Base-by-base conservation (phyloP, 148 eudicot genomes). In the Arbutus unedo region DNA sequence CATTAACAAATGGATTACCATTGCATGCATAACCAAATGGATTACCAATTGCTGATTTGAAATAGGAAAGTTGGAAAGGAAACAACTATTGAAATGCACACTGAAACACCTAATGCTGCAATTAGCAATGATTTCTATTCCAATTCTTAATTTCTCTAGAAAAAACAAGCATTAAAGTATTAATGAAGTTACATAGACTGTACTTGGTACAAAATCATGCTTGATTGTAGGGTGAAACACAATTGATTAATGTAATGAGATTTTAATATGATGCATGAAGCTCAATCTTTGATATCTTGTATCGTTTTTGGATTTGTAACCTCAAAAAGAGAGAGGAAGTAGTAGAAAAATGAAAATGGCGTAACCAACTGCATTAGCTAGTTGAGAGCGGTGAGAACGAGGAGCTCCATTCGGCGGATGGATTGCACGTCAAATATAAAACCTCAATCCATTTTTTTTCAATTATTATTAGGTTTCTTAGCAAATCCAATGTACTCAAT, bases 351-450 rank as follows among this genome's bases (percentile, higher is more conserved):
- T 2, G 87, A 83, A 68, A 87, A 87, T 2, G 89, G 89, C 14
- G 87, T 87, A 9, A 87, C 74, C 21, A 86, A 83, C 66, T 86
- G 81, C 89, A 85, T 85, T 74, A 79, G 76, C 89, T 87, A 87
- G 23, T 83, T 55, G 55, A 87, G 83, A 70, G 84, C 80, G n/a
- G 80, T 68, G 45, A 87, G 86, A 23, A 87, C 49, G 23, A 85
- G 62, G 76, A 62, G 55, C 84, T 87, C 89, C 89, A 87, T 87
- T 47, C 86, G 50, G 15, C 81, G 50, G 47, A 85, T 62, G 4
- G 84, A 70, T 78, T 77, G 79, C 21, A 78, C 9, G 49, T 87
- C 86, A 2, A 85, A 85, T 56, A 78, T 79, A 55, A 79, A 80
- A 23, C 87, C 87, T 57, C 49, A 78, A 4, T 50, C 78, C 48